A percentile compares a stretch with the other conserved stretches of the same genome.
These are phyloP conservation scores for Incumbomyces delicatus DNA, from an alignment of 2,329 filamentous ascomycete genomes.

Conservation along the genomic window DNA sequence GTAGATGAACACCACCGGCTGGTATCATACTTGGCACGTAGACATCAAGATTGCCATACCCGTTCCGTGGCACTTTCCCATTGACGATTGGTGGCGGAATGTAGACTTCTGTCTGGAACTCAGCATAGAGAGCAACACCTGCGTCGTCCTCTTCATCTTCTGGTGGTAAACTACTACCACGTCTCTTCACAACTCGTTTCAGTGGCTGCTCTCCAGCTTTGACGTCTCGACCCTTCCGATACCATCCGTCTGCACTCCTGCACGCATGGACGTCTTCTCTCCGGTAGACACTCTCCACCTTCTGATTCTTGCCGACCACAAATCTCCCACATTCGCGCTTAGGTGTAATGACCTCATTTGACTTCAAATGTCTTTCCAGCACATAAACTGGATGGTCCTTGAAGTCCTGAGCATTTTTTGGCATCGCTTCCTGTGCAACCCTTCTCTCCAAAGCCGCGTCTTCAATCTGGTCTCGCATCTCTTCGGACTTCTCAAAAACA, in stretches of 20 bases:
- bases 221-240: conserved; percentile 71
- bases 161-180: conserved; percentile 23
- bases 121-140: conserved; percentile 51
- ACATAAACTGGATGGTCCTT: conserved; percentile 78
- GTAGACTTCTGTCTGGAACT: conserved; percentile 60
- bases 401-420: conserved; percentile 75
- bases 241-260: conserved; percentile 80
- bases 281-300: conserved; percentile 70
- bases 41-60: conserved; percentile 53
- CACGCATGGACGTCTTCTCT: conserved; percentile 70
- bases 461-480: conserved; percentile 75
- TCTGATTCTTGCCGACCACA: conserved; percentile 45
- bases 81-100: conserved; percentile 63
- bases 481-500: conserved; percentile 31
- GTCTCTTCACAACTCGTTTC: conserved; percentile 54
- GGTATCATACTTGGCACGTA: conserved; percentile 57
- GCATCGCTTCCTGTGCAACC: conserved; percentile 72
- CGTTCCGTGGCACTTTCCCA: conserved; percentile 58
- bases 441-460: conserved; percentile 62
- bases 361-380: conserved; percentile 70
- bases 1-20: conserved; percentile 48
- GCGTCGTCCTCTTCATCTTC: conserved; percentile 33
- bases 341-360: conserved; percentile 72
- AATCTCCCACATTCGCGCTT: conserved; percentile 68
- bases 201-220: conserved; percentile 68